Evolutionary conservation across 768 basidiomycete genomes (phyloP).

Genomic region (Tubosaeta sp.): DNA sequence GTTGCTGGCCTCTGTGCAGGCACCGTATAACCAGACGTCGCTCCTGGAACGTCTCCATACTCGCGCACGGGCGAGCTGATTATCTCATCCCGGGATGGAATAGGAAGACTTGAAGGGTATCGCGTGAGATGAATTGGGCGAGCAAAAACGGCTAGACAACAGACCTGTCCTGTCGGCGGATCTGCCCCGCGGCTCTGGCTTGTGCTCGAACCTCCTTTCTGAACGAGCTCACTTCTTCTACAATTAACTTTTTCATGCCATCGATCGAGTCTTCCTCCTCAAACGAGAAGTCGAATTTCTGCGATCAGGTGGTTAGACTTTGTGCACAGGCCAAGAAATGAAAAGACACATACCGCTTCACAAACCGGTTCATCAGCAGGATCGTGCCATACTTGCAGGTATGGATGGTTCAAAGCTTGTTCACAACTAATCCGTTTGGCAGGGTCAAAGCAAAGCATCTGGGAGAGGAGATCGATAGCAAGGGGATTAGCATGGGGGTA

Average conservation of each 20-base stretch:
- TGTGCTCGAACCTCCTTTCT: constrained; percentile 87
- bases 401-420: constrained; percentile 92
- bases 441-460: constrained; percentile 94
- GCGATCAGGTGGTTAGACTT: background rate
- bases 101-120: constrained; percentile 52
- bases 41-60: constrained; percentile 51
- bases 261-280: constrained; percentile 96
- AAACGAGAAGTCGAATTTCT: constrained; percentile 96
- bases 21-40: constrained; percentile 65
- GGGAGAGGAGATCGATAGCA: constrained; percentile 87
- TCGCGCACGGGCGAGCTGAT: constrained; percentile 72
- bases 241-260: constrained; percentile 94
- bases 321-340: background rate
- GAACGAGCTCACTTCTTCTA: constrained; percentile 89
- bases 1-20: constrained; percentile 46
- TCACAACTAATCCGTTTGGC: constrained; percentile 95
- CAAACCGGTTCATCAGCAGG: constrained; percentile 91
- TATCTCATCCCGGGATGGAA: constrained; percentile 80
- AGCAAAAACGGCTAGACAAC: background rate
- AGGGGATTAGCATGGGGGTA: constrained; percentile 94
- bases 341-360: constrained; percentile 51
- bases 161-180: constrained; percentile 75
- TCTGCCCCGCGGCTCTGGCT: constrained; percentile 64
- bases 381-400: constrained; percentile 96
- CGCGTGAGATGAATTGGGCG: background rate